Conservation (phyloP, 2,329 filamentous ascomycete genomes). For the Fusarium sp. region DNA sequence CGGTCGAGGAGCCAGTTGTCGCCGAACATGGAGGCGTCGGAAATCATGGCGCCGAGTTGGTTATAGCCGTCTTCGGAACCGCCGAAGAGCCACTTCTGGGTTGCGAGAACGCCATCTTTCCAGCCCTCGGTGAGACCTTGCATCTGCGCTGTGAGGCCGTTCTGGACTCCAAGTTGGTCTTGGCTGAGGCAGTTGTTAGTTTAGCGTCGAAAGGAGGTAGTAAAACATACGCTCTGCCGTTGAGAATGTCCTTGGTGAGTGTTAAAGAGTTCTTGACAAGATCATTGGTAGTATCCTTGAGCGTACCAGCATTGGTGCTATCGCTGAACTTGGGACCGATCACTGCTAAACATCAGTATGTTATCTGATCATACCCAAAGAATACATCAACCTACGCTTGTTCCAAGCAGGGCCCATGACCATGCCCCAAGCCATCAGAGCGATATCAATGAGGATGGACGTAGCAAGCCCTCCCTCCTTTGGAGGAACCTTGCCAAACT, state of each 20-base stretch:
- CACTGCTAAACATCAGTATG: not conserved
- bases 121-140: conserved; percentile 13
- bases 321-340: conserved; percentile 15
- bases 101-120: conserved; percentile 17
- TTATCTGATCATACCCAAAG: not conserved
- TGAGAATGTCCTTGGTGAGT: conserved; percentile 17
- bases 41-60: conserved; percentile 14
- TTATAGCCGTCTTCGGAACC: conserved; percentile 8
- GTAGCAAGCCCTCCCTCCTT: conserved; percentile 3
- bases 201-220: accelerated
- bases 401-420: conserved; percentile 28
- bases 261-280: conserved; percentile 23
- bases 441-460: conserved; percentile 19
- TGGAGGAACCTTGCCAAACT: conserved; percentile 21
- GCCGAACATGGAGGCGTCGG: conserved; percentile 21
- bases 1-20: conserved; percentile 20
- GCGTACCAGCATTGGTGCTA: not conserved
- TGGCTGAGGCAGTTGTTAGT: conserved; percentile 6
- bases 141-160: conserved; percentile 18
- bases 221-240: not conserved
- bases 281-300: conserved; percentile 22
- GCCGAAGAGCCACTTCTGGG: conserved; percentile 20
- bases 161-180: conserved; percentile 25
- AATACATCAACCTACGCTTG: not conserved
- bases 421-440: conserved; percentile 13